Base-by-base conservation (phyloP, 352 stramenopile species). In the Stephanocyclus meneghinianus region DNA sequence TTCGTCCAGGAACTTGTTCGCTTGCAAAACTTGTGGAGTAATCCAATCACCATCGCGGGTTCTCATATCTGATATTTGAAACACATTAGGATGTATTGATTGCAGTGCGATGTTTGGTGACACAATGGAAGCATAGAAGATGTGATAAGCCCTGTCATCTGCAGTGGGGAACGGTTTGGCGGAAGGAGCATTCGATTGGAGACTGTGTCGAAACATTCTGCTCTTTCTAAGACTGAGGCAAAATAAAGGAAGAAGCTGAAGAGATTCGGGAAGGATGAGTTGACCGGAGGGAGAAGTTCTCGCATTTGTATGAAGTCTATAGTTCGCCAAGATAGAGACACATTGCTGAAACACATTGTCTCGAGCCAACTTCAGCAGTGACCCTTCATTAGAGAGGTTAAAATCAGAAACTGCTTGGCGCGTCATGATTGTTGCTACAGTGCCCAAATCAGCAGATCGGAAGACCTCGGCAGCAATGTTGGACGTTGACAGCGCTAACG, bases 121-220 rank as follows among this genome's bases (percentile, higher is more conserved):
- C 15, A 80, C 74, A 37, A 74, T 82, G 8, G 65, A 70, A 1
- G 76, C 76, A 61, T 92, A 78, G 57, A 83, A 85, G 11, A 90
- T 67, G 48, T 83, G 76, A 66, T 87, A 87, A 1, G 85, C 83
- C 40, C 89, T 78, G 68, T 92, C 87, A 71, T 93, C 89, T 45
- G 64, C 85, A 21, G 60, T 86, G 1, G 88, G 86, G 42, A 61
- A 80, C 18, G 85, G 69, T 37, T 78, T 71, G 0, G 55, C 37
- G 13, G 76, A 77, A 42, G 56, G 47, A 48, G 45, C 10, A 57
- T 21, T 60, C 16, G 44, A 16, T 35, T 75, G 45, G 16, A 85
- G 18, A 47, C 75, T 78, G 26, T 84, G 74, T 9, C 85, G 74
- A 56, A 92, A 81, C 53, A 92, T 71, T 55, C 76, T 63, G 70